Evolutionary conservation across 305 asterid genomes (phyloP).

Genomic region (Fraxinus velutina): DNA sequence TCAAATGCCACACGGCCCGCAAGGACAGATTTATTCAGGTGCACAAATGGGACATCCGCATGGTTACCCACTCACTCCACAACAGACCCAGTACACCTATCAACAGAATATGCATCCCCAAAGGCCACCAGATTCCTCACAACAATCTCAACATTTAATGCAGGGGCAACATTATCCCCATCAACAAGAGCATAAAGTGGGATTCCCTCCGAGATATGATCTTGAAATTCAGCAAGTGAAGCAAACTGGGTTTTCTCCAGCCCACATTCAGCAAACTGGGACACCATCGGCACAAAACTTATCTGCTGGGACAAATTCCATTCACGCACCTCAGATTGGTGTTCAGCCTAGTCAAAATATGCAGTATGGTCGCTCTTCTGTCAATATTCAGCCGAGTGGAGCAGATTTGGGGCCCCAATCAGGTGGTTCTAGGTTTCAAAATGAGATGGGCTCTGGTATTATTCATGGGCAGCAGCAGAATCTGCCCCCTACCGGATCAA

Average conservation of each 20-base stretch:
- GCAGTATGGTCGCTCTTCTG: slow-evolving; percentile 47
- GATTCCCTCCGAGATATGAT: slow-evolving; percentile 52
- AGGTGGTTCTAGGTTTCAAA: slow-evolving; percentile 57
- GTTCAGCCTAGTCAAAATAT: slow-evolving; percentile 46
- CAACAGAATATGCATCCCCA: slow-evolving; percentile 57
- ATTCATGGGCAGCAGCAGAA: background rate
- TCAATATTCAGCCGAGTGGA: slow-evolving; percentile 48
- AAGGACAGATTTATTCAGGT: slow-evolving; percentile 50
- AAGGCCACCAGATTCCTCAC: slow-evolving; percentile 53
- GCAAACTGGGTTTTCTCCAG: slow-evolving; percentile 60
- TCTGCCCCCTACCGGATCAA: slow-evolving; percentile 25
- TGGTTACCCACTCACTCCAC: slow-evolving; percentile 53
- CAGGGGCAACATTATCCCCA: slow-evolving; percentile 59
- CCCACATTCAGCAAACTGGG: slow-evolving; percentile 52
- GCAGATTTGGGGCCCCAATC: slow-evolving; percentile 41
- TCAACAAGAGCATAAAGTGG: slow-evolving; percentile 59
- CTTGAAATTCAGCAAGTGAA: slow-evolving; percentile 53
- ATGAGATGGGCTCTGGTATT: slow-evolving; percentile 53
- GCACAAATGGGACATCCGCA: slow-evolving; percentile 52
- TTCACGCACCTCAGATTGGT: slow-evolving; percentile 39
- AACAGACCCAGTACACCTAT: slow-evolving; percentile 56
- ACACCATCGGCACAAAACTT: slow-evolving; percentile 44
- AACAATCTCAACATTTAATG: slow-evolving; percentile 46
- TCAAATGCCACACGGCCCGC: slow-evolving; percentile 37
- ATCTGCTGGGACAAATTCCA: slow-evolving; percentile 41